Conservation (phyloP, 163 green algal species). For the Picocystis sp. region DNA sequence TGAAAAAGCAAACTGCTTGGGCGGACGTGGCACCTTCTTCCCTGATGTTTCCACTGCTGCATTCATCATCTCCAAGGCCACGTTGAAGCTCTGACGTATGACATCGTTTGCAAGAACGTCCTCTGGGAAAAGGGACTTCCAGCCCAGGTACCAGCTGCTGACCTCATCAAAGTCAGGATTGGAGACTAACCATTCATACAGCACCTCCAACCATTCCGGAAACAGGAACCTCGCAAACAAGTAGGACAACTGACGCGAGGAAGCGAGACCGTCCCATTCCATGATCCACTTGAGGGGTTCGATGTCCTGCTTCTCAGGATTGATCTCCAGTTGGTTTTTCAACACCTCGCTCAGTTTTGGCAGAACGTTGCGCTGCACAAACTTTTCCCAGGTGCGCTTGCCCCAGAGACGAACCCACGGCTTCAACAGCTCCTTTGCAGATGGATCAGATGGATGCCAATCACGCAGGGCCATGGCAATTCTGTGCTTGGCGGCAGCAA, state of each 20-base stretch:
- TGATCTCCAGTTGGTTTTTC: constrained; percentile 25
- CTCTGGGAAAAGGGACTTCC: constrained; percentile 50
- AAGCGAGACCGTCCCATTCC: constrained; percentile 49
- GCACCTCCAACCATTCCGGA: constrained; percentile 54
- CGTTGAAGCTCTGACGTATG: constrained; percentile 51
- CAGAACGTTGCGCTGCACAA: constrained; percentile 53
- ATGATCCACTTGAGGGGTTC: constrained; percentile 59
- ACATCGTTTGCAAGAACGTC: constrained; percentile 52
- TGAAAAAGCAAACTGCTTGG: too few species aligned
- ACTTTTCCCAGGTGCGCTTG: constrained; percentile 51
- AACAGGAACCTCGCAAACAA: constrained; percentile 79
- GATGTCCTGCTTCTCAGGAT: constrained; percentile 41
- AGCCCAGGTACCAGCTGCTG: constrained; percentile 72
- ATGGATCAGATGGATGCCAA: constrained; percentile 70
- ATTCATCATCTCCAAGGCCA: constrained; percentile 78
- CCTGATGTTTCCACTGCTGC: constrained; percentile 27
- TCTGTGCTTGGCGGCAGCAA: constrained; percentile 58
- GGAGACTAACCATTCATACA: constrained; percentile 66
- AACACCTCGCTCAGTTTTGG: constrained; percentile 61
- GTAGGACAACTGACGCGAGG: constrained; percentile 31
- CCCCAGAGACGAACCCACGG: constrained; percentile 81
- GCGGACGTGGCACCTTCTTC: too few species aligned
- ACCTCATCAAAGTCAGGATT: constrained; percentile 72
- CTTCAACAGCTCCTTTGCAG: constrained; percentile 54
- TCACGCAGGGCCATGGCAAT: constrained; percentile 28